Evolutionary conservation across 495 filamentous ascomycete species (phyloP).

Genomic region (Xylaria castorea): DNA sequence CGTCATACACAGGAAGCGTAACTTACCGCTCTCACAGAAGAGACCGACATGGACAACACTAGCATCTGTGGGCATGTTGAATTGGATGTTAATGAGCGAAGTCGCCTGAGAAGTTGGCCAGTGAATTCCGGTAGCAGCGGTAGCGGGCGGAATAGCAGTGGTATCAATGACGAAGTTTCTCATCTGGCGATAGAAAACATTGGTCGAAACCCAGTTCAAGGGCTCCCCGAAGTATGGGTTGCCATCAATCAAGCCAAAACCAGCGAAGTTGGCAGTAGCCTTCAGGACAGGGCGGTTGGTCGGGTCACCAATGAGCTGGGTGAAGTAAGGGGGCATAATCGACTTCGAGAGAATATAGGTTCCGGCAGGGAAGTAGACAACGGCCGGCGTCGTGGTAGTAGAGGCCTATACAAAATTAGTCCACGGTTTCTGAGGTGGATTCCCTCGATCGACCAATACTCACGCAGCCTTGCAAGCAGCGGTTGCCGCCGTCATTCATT

Average conservation of each 20-base stretch:
- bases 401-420: constrained; percentile 51
- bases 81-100: constrained; percentile 78
- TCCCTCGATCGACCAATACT: constrained; percentile 46
- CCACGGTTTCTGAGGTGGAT: constrained; percentile 58
- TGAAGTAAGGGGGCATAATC: constrained; percentile 69
- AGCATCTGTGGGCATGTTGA: constrained; percentile 67
- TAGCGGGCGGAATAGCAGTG: constrained; percentile 64
- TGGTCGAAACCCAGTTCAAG: constrained; percentile 65
- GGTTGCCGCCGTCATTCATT: constrained; percentile 73
- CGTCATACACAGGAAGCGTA: neutral
- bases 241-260: constrained; percentile 72
- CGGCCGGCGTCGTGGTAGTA: constrained; percentile 73
- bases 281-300: constrained; percentile 68
- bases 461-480: constrained; percentile 75
- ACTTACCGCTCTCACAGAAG: constrained; percentile 71
- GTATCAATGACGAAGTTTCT: constrained; percentile 80
- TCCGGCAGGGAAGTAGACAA: constrained; percentile 82
- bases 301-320: constrained; percentile 72
- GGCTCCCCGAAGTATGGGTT: constrained; percentile 66
- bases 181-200: constrained; percentile 79
- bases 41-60: constrained; percentile 73
- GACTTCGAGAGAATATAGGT: constrained; percentile 74
- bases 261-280: constrained; percentile 67
- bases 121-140: constrained; percentile 68
- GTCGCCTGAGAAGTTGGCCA: constrained; percentile 82